Evolutionary conservation across 139 green algal genomes (phyloP).

Genomic region (Nannochloris sp.): DNA sequence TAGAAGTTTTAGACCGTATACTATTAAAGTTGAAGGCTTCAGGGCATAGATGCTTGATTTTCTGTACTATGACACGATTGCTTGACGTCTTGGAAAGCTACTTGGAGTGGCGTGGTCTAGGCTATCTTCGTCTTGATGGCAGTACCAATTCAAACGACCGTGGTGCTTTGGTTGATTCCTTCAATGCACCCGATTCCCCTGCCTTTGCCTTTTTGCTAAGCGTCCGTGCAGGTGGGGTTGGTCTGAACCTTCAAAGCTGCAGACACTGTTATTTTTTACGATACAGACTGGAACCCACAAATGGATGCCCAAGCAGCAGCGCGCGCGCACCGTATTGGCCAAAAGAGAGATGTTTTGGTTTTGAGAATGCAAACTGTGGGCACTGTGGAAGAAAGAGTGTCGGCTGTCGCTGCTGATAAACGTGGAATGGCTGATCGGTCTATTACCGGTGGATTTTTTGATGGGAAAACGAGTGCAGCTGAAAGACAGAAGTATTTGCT

Average conservation of each 20-base stretch:
- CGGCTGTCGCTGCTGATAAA: constrained; percentile 16
- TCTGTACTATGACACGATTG: constrained; percentile 83
- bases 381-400: constrained; percentile 6
- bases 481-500: constrained; percentile 66
- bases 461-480: constrained; percentile 60
- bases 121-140: constrained; percentile 89
- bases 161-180: constrained; percentile 88
- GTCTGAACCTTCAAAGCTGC: constrained; percentile 86
- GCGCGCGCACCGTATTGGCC: constrained; percentile 89
- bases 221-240: constrained; percentile 77
- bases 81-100: constrained; percentile 92
- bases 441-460: constrained; percentile 74
- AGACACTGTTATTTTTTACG: constrained; percentile 81
- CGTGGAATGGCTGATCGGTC: constrained; percentile 50
- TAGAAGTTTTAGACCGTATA: constrained; percentile 94
- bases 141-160: constrained; percentile 65
- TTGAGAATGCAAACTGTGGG: constrained; percentile 49
- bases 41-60: constrained; percentile 86
- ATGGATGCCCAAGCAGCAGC: constrained; percentile 91
- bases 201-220: constrained; percentile 96
- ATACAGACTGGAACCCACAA: constrained; percentile 54
- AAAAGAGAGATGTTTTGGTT: constrained; percentile 91
- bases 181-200: constrained; percentile 77
- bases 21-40: constrained; percentile 72
- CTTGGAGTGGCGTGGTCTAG: constrained; percentile 74